Evolutionary conservation across 495 filamentous ascomycete genomes (phyloP).

Genomic region (Trypethelium eluteriae): DNA sequence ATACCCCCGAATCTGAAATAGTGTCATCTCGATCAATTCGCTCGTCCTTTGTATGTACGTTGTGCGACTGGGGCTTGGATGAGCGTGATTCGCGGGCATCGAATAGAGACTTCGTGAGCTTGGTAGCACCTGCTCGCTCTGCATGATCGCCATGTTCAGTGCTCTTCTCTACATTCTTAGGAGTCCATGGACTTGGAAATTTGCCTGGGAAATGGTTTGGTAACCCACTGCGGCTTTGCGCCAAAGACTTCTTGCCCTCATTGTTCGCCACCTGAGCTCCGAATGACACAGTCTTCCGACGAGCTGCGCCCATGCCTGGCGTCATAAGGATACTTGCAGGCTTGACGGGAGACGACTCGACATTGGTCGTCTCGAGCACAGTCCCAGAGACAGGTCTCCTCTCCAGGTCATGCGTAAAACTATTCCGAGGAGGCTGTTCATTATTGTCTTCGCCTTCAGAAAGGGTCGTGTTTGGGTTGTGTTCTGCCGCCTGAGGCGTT

Average conservation of each 20-base stretch:
- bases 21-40: slow-evolving; percentile 65
- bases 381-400: slow-evolving; percentile 23
- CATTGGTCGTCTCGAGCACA: slow-evolving; percentile 7
- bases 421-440: background rate
- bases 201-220: slow-evolving; percentile 52
- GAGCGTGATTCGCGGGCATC: slow-evolving; percentile 28
- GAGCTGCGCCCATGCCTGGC: slow-evolving; percentile 68
- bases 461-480: slow-evolving; percentile 15
- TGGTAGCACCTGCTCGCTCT: slow-evolving; percentile 39
- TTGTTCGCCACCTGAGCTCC: slow-evolving; percentile 57
- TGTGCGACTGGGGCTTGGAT: slow-evolving; percentile 32
- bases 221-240: slow-evolving; percentile 41
- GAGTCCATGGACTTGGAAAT: slow-evolving; percentile 58
- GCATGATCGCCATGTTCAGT: background rate
- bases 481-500: slow-evolving; percentile 54
- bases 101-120: slow-evolving; percentile 45
- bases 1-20: slow-evolving; percentile 72
- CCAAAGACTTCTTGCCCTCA: slow-evolving; percentile 41
- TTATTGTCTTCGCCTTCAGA: slow-evolving; percentile 18
- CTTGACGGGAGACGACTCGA: slow-evolving; percentile 54
- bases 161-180: slow-evolving; percentile 23
- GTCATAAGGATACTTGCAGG: slow-evolving; percentile 70
- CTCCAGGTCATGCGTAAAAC: background rate
- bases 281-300: slow-evolving; percentile 88
- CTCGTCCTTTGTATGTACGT: slow-evolving; percentile 44